Evolutionary conservation across 352 stramenopile genomes (phyloP), one percentile per base, ranked within the genome.

Genomic region (Pythium aristosporum): DNA sequence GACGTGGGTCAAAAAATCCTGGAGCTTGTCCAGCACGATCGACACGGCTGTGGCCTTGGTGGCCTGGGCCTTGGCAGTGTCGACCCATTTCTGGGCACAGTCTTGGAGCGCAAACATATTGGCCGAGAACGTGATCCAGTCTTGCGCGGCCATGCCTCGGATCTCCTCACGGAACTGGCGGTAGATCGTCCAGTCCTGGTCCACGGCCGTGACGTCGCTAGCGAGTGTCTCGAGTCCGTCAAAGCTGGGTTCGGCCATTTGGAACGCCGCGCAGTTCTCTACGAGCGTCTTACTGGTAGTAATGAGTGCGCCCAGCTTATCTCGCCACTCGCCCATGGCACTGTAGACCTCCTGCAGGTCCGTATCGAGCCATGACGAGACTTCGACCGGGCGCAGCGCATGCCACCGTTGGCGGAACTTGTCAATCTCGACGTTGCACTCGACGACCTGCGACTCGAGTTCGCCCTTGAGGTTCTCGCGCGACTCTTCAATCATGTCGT

Each of bases 401-500:
- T 68, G 72, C 95, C 95, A 98, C 3, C 94, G 83, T 55, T 96
- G 82, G 13, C 75, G 76, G 58, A 98, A 97, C 62, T 96, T 96
- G 54, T 95, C 87, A 37, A 98, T 91, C 21, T 90, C 79, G 36
- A 92, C 61, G 68, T 96, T 94, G 50, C 90, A 94, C 18, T 96
- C 85, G 3, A 96, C 80, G 20, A 97, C 85, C 28, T 98, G 80
- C 6, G 81, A 67, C 57, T 97, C 88, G 25, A 98, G 79, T 52
- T 96, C 83, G 23, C 75, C 81, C 59, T 97, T 98, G 3, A 98
- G 72, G 47, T 77, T 92, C 60, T 97, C 88, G 1, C 96, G 91
- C 51, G 98, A 91, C 52, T 98, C 91, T 39, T 98, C 88, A 48
- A 98, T 94, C 87, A 98, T 97, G 52, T 98, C 92, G 56, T 97